Evolutionary conservation across 371 early-diverging fungal species (phyloP), one percentile per base, ranked within the genome.

Genomic region (Mucor velutinosus): DNA sequence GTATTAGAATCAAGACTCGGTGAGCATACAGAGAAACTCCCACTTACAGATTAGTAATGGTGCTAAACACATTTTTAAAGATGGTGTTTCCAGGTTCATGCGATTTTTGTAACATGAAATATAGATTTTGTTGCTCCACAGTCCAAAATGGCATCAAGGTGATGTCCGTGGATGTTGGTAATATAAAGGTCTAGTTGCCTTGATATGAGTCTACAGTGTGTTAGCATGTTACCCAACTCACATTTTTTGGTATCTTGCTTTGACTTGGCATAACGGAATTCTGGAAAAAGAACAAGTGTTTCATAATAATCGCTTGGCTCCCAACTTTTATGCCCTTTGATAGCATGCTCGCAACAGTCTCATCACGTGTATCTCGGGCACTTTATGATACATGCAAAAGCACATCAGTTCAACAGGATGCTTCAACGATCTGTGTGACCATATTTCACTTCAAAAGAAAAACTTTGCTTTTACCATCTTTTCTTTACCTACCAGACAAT

Each of bases 11-110:
- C 14, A 37, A 37, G 11, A 25, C 27, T 53, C 27, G 53, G 23
- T 5, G 23, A 19, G 23, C 67, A 29, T 12, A 49, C 7, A 47
- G 21, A 21, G 53, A 47, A 30, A 23, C 4, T 41, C 21, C 30
- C 12, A 76, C 83, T 75, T 83, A 87, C 87, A 93, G 86, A 76
- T 88, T 93, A 33, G 87, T 90, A 64, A 93, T 89, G 10, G 94
- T 93, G 53, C 90, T 92, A 23, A 93, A 74, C 23, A 93, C 80
- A 60, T 81, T 87, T 58, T 80, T 88, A 69, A 81, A 86, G 66
- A 78, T 59, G 7, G 67, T 72, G 43, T 73, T 83, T 30, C 77
- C 80, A 12, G 87, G 78, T 6, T 87, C 81, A 56, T 85, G 88
- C 15, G 90, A 89, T 65, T 86, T 87, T 74, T 93, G 92, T 37